These are phyloP conservation scores for Suhomyces terraborum DNA, from an alignment of 1,139 yeast genomes.

Conservation along the genomic window DNA sequence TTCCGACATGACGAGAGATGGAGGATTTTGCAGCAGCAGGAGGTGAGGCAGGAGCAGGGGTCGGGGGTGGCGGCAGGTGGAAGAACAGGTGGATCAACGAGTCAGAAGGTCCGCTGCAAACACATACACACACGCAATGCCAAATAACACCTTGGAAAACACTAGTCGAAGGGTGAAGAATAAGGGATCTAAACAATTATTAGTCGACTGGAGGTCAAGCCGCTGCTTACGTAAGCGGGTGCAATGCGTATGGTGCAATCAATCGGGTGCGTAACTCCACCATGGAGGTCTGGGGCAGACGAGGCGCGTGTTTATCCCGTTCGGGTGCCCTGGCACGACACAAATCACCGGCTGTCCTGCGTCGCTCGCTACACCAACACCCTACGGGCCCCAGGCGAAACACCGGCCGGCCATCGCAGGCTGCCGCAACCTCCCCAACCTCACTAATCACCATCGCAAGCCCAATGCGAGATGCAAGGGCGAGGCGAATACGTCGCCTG, in stretches of 20 bases:
- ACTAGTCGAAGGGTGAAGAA: neutral
- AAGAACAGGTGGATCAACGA: neutral
- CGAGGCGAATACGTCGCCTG: neutral
- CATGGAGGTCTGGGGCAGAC: neutral
- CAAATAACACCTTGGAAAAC: constrained; percentile 2
- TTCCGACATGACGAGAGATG: constrained; percentile 1
- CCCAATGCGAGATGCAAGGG: neutral
- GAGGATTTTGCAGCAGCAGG: constrained; percentile 1
- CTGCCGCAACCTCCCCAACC: too few species aligned
- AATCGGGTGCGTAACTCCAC: too few species aligned
- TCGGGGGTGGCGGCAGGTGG: neutral
- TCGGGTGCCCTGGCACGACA: neutral
- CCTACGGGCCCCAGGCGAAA: too few species aligned
- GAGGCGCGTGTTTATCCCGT: neutral
- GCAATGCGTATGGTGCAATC: too few species aligned
- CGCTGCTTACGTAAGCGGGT: constrained; percentile 1
- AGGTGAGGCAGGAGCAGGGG: neutral
- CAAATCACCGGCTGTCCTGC: too few species aligned
- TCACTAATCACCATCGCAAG: too few species aligned
- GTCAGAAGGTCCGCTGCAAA: neutral
- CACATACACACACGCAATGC: neutral
- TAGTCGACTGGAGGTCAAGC: neutral
- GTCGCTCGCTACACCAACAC: too few species aligned
- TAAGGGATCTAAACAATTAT: constrained; percentile 1
- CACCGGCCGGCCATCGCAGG: too few species aligned